Evolutionary conservation across 2,329 filamentous ascomycete species (phyloP).

Genomic region (Xylaria sp.): DNA sequence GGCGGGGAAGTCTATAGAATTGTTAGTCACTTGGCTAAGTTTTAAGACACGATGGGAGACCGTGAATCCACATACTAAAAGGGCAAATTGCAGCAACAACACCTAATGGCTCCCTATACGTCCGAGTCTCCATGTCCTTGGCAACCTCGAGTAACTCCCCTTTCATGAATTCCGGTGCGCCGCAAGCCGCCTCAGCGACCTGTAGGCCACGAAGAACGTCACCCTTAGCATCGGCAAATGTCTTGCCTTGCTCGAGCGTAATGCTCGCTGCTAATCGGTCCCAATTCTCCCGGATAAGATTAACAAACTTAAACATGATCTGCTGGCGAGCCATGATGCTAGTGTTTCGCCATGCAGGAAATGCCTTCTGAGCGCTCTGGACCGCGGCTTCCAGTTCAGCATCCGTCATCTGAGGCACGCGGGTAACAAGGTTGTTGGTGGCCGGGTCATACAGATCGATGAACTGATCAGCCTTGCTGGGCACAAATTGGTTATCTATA

Average conservation of each 20-base stretch:
- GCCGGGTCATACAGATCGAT: constrained; percentile 86
- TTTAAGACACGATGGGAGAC: not conserved
- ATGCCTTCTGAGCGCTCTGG: constrained; percentile 79
- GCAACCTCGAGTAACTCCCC: constrained; percentile 86
- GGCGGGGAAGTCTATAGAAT: constrained; percentile 80
- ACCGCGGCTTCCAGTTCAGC: constrained; percentile 80
- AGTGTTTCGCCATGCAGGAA: constrained; percentile 77
- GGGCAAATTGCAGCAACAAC: constrained; percentile 87
- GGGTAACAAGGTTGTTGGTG: constrained; percentile 85
- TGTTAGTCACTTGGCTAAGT: constrained; percentile 17
- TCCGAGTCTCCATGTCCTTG: constrained; percentile 90
- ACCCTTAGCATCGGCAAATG: constrained; percentile 82
- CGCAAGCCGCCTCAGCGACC: constrained; percentile 85
- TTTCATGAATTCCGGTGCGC: constrained; percentile 82
- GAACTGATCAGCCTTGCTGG: constrained; percentile 75
- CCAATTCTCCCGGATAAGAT: constrained; percentile 84
- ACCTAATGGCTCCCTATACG: constrained; percentile 83
- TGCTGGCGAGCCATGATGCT: constrained; percentile 80
- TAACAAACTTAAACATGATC: constrained; percentile 88
- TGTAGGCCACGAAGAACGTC: constrained; percentile 85
- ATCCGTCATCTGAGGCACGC: constrained; percentile 84
- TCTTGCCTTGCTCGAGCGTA: constrained; percentile 90
- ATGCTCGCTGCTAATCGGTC: constrained; percentile 86
- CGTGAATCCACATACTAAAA: constrained; percentile 71
- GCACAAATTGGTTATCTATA: constrained; percentile 80